Conservation (phyloP, 2,329 filamentous ascomycete genomes). For the Claviceps sp. region DNA sequence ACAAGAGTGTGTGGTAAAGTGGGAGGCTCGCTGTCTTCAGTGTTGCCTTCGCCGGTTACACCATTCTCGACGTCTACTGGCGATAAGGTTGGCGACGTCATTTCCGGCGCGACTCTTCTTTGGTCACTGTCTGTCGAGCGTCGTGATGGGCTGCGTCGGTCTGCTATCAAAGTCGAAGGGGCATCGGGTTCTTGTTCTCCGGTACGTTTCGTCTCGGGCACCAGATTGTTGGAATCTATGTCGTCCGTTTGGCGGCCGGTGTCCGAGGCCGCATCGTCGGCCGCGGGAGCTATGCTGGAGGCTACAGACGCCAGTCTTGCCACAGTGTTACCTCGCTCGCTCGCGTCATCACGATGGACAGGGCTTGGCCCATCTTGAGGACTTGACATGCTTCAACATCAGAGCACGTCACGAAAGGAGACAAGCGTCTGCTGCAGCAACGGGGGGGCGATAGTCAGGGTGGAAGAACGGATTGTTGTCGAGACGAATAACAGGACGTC, state of each 20-base stretch:
- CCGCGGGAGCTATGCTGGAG: neutral
- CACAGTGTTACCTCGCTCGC: neutral
- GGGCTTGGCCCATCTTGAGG: constrained; percentile 14
- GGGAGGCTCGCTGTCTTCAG: neutral
- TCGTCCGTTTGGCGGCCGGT: neutral
- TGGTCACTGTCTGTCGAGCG: neutral
- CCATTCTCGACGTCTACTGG: neutral
- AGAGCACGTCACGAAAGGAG: constrained; percentile 3
- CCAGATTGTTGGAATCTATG: neutral
- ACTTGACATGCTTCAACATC: constrained; percentile 21
- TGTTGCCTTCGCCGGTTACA: neutral
- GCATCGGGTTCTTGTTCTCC: neutral
- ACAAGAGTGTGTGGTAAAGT: neutral
- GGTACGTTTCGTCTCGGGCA: neutral
- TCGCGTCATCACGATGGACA: constrained; percentile 6
- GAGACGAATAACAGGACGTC: neutral
- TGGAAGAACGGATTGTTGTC: neutral
- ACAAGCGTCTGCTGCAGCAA: neutral
- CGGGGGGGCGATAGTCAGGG: neutral
- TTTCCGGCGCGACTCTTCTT: neutral
- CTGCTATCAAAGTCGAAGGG: neutral
- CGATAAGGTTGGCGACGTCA: neutral
- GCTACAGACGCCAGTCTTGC: neutral
- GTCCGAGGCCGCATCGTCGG: neutral
- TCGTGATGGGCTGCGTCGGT: neutral